Conservation (phyloP, 2,329 filamentous ascomycete genomes). For the Aspergillus puulaauensis region DNA sequence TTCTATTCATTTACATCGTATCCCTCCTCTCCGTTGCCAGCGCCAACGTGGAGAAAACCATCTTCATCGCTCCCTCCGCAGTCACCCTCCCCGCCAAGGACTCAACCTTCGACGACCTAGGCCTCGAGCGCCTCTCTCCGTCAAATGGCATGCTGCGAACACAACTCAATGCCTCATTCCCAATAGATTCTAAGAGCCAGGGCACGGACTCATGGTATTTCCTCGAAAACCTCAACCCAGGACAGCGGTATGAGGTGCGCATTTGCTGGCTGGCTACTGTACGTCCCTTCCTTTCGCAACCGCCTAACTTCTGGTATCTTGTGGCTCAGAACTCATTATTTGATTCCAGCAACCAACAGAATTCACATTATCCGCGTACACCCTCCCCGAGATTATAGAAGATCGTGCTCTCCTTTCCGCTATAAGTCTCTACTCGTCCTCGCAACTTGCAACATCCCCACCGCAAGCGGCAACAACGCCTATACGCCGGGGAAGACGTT, state of each 20-base stretch:
- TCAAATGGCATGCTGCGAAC: constrained; percentile 58
- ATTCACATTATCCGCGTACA: constrained; percentile 68
- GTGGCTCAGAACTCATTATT: neutral
- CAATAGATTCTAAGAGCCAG: constrained; percentile 48
- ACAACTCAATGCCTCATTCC: constrained; percentile 67
- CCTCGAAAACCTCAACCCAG: constrained; percentile 66
- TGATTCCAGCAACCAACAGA: constrained; percentile 73
- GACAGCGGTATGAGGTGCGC: constrained; percentile 83
- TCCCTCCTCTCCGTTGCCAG: constrained; percentile 17
- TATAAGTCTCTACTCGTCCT: constrained; percentile 61
- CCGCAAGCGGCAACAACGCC: constrained; percentile 12
- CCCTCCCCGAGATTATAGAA: constrained; percentile 61
- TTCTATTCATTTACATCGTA: constrained; percentile 17
- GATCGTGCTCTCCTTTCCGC: constrained; percentile 64
- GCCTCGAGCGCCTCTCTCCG: constrained; percentile 65
- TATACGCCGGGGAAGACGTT: neutral
- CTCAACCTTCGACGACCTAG: constrained; percentile 60
- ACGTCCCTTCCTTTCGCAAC: constrained; percentile 37
- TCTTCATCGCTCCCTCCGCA: constrained; percentile 72
- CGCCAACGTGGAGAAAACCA: constrained; percentile 87
- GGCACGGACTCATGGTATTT: constrained; percentile 76
- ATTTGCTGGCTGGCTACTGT: constrained; percentile 94
- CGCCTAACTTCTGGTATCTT: neutral
- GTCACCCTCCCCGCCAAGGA: constrained; percentile 56
- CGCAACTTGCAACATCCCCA: constrained; percentile 41